Evolutionary conservation across 805 yeast genomes (phyloP).

Genomic region (Isabelozyma pseudorhagii): DNA sequence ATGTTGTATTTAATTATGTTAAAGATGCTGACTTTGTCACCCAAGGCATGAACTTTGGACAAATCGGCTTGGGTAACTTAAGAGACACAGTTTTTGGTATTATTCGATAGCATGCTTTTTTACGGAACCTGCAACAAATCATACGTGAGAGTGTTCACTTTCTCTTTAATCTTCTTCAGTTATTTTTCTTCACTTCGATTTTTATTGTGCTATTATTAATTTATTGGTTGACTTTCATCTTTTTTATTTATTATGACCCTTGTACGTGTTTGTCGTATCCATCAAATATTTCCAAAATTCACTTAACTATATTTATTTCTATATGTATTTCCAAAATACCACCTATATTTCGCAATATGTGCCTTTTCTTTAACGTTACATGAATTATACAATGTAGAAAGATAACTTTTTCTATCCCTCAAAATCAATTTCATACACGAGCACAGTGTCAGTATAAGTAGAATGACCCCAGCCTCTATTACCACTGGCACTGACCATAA

Average conservation of each 20-base stretch:
- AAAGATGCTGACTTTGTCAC: slow-evolving; percentile 15
- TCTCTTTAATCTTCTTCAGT: background rate
- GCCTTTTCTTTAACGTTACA: background rate
- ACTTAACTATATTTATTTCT: background rate
- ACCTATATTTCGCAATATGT: background rate
- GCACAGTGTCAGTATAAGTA: slow-evolving; percentile 69
- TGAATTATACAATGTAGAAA: background rate
- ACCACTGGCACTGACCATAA: slow-evolving; percentile 88
- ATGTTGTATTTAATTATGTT: slow-evolving; percentile 8
- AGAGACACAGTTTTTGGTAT: slow-evolving; percentile 24
- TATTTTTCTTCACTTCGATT: background rate
- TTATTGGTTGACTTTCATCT: background rate
- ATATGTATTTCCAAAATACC: background rate
- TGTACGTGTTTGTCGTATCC: background rate
- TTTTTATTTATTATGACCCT: background rate
- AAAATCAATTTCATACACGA: slow-evolving; percentile 74
- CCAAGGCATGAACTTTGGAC: slow-evolving; percentile 18
- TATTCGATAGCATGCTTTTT: background rate
- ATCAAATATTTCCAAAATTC: background rate
- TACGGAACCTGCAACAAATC: background rate
- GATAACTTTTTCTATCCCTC: slow-evolving; percentile 7
- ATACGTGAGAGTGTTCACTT: no score
- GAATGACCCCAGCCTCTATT: slow-evolving; percentile 93
- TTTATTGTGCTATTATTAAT: background rate
- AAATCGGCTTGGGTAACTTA: slow-evolving; percentile 34